Evolutionary conservation across 176 grass and related monocot species (phyloP), one percentile per base, ranked within the genome.

Genomic region (Aegilops sharonensis): DNA sequence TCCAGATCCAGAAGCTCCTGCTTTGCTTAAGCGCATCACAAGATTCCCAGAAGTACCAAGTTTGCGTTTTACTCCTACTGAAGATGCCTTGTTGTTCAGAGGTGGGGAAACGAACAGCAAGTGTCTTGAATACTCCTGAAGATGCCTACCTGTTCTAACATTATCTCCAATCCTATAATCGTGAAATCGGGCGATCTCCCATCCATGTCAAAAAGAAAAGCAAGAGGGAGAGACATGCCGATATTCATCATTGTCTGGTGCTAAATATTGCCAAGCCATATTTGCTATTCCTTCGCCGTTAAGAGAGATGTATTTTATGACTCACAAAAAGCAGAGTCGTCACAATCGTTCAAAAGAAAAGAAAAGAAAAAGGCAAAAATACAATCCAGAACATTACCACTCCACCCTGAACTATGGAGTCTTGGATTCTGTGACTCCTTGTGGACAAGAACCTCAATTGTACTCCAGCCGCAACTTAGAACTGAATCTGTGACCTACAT

Each of bases 1-100:
- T 81, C 35, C 45, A 84, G 64, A 84, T 88, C 69, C 64, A 79
- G 73, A 90, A 83, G 63, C 64, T 78, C 42, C 45, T 77, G 64
- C 37, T 24, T 37, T 87, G 11, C 62, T 94, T 30, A 97, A 87
- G 36, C 69, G 50, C 63, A 84, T 92, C 54, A 86, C 42, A 60
- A 45, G 77, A 43, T 88, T 85, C 86, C 82, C 79, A 85, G 40
- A 39, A 54, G 50, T 54, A 54, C 50, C 15, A 54, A 7, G 50
- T 54, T 54, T 54, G 50, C 6, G 15, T 18, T 54, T 54, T 54
- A 18, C 15, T 48, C 45, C 1, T 54, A 18, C 50, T 54, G 15
- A 54, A 54, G 50, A 54, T 18, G 15, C 50, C 15, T 54, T 18
- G 15, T 54, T 54, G 50, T 54, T 54, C 50, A 54, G 50, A 54